Percentiles rank a stretch among this genome's conserved stretches.
These are phyloP conservation scores for Arthrobotrys conoides DNA, from an alignment of 2,329 filamentous ascomycete species.

Conservation along the genomic window DNA sequence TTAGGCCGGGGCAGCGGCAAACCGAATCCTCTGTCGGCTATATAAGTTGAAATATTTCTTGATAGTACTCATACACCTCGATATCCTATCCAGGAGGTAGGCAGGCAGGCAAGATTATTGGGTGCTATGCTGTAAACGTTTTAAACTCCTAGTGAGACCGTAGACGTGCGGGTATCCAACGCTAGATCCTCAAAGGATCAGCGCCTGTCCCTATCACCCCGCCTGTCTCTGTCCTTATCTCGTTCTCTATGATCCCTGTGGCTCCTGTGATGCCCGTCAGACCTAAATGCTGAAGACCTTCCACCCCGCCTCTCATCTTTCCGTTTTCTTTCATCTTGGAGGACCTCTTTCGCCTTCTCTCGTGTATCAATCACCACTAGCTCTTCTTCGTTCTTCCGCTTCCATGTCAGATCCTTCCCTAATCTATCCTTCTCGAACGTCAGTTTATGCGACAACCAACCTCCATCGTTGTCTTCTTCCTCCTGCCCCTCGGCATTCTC, in stretches of 20 bases:
- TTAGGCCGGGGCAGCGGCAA: no score
- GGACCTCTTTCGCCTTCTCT: conserved; percentile 81
- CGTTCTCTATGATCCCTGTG: conserved; percentile 19
- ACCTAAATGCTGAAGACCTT: conserved; percentile 63
- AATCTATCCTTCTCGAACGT: conserved; percentile 90
- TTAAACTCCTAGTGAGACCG: not conserved
- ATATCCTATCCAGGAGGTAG: no score
- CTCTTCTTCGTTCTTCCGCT: conserved; percentile 90
- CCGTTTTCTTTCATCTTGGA: conserved; percentile 75
- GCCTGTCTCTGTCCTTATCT: conserved; percentile 29
- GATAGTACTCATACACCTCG: not conserved
- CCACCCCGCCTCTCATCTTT: conserved; percentile 70
- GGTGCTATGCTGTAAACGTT: not conserved
- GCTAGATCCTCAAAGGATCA: not conserved
- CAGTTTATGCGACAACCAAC: conserved; percentile 79
- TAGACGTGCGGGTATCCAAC: not conserved
- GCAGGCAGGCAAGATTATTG: not conserved
- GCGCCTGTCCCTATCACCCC: conserved; percentile 29
- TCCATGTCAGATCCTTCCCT: conserved; percentile 91
- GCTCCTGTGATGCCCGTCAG: conserved; percentile 49
- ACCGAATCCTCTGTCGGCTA: not conserved
- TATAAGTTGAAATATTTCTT: not conserved
- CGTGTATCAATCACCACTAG: conserved; percentile 92
- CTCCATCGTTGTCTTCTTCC: conserved; percentile 68
- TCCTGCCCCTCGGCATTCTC: conserved; percentile 72